Evolutionary conservation across 768 basidiomycete genomes (phyloP).

Genomic region (Megacollybia marginata): DNA sequence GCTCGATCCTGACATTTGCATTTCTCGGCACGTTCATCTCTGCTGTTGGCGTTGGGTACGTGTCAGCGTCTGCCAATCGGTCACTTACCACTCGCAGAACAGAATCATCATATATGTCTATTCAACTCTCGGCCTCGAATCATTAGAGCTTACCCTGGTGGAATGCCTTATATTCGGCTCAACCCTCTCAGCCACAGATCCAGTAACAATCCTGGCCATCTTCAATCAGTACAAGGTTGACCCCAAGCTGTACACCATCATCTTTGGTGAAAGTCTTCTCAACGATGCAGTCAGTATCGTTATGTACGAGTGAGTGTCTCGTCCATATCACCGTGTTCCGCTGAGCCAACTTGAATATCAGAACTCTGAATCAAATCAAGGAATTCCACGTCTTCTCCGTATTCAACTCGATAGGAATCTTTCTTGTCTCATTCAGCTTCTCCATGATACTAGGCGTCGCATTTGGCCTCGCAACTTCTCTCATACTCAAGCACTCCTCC

Average conservation of each 20-base stretch:
- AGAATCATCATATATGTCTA: slow-evolving; percentile 93
- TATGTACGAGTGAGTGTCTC: slow-evolving; percentile 90
- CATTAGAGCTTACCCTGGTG: slow-evolving; percentile 74
- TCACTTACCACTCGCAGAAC: slow-evolving; percentile 42
- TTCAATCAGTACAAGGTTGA: slow-evolving; percentile 99
- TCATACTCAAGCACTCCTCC: slow-evolving; percentile 91
- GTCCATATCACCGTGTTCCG: background rate
- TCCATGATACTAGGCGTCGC: slow-evolving; percentile 91
- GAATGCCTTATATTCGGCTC: slow-evolving; percentile 97
- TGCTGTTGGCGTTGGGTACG: slow-evolving; percentile 92
- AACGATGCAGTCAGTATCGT: slow-evolving; percentile 99
- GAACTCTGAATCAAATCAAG: slow-evolving; percentile 84
- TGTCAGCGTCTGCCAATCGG: slow-evolving; percentile 8
- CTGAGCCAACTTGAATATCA: slow-evolving; percentile 20
- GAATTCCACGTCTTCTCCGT: slow-evolving; percentile 83
- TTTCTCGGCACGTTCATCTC: slow-evolving; percentile 96
- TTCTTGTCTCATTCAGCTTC: slow-evolving; percentile 89
- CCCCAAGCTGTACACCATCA: slow-evolving; percentile 93
- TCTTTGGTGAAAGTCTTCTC: slow-evolving; percentile 93
- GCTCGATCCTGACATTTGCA: slow-evolving; percentile 89
- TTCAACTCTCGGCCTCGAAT: slow-evolving; percentile 88
- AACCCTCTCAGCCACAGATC: slow-evolving; percentile 94
- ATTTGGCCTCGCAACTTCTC: slow-evolving; percentile 86
- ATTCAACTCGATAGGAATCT: slow-evolving; percentile 96
- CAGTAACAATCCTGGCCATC: slow-evolving; percentile 95